phyloP scores from a whole-genome alignment of 768 basidiomycete species.

The Tylopilus vinaceipallidus region DNA sequence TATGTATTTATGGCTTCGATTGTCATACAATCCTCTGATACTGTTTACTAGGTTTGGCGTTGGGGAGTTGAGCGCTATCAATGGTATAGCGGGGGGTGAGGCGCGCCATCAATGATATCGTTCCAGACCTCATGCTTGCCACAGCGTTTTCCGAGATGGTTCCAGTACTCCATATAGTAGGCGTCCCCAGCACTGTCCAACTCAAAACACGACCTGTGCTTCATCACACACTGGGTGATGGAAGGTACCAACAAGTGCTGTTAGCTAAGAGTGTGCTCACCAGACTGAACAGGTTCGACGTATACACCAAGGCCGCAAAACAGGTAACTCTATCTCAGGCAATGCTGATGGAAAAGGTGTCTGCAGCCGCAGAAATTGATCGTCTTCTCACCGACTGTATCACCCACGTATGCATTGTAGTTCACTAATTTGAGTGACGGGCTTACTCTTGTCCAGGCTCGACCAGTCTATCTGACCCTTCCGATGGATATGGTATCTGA shows the following conservation, averaged over 20 bases:
- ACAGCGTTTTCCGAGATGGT: constrained; percentile 84
- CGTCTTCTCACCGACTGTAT: constrained; percentile 71
- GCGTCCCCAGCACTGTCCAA: constrained; percentile 72
- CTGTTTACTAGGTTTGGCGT: constrained; percentile 66
- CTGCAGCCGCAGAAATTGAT: constrained; percentile 74
- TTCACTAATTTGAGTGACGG: not conserved
- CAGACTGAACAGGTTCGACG: constrained; percentile 58
- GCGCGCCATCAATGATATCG: not conserved
- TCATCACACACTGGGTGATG: constrained; percentile 88
- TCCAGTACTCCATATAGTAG: constrained; percentile 86
- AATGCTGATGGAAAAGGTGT: constrained; percentile 46
- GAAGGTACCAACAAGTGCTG: constrained; percentile 44
- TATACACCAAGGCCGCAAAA: constrained; percentile 70
- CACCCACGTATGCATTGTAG: constrained; percentile 38
- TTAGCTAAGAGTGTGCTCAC: not conserved
- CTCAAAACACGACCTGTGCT: constrained; percentile 72
- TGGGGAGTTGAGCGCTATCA: constrained; percentile 87
- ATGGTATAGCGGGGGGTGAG: constrained; percentile 76
- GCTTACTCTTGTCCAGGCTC: constrained; percentile 47
- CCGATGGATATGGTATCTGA: constrained; percentile 79
- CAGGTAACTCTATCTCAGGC: constrained; percentile 76
- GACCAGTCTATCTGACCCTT: constrained; percentile 85
- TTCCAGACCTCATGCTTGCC: constrained; percentile 3
- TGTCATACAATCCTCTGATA: not conserved
- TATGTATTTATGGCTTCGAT: constrained; percentile 33